Conservation (phyloP, 768 basidiomycete genomes). For the Tricholoma sp. region DNA sequence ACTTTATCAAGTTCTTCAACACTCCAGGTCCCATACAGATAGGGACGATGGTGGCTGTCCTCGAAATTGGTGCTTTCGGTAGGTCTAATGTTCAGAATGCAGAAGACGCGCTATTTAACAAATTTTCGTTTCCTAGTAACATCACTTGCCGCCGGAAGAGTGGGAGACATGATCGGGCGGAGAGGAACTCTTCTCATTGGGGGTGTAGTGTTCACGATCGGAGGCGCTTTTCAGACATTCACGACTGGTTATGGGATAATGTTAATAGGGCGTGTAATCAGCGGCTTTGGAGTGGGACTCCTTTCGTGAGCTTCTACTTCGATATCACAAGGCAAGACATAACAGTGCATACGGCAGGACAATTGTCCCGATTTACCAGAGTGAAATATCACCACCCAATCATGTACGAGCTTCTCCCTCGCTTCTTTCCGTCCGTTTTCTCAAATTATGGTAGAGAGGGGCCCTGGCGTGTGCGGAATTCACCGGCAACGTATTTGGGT, state of each 20-base stretch:
- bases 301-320: constrained; percentile 53
- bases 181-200: constrained; percentile 81
- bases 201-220: constrained; percentile 78
- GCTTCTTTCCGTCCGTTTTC: neutral
- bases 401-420: constrained; percentile 44
- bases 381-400: constrained; percentile 84
- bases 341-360: constrained; percentile 39
- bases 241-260: constrained; percentile 75
- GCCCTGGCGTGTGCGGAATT: constrained; percentile 89
- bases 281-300: constrained; percentile 88
- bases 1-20: constrained; percentile 73
- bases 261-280: constrained; percentile 78
- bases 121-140: constrained; percentile 51
- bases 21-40: constrained; percentile 61
- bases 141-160: constrained; percentile 83
- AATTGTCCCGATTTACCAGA: constrained; percentile 86
- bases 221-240: constrained; percentile 83
- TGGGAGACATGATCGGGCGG: constrained; percentile 84
- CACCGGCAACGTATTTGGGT: constrained; percentile 83
- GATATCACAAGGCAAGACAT: neutral
- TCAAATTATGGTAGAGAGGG: constrained; percentile 50
- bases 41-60: constrained; percentile 87
- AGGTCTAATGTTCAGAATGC: constrained; percentile 13
- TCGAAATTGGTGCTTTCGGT: constrained; percentile 87
- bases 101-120: neutral